phyloP scores from a whole-genome alignment of 371 early-diverging fungal species.

The Chytridiales sp. region DNA sequence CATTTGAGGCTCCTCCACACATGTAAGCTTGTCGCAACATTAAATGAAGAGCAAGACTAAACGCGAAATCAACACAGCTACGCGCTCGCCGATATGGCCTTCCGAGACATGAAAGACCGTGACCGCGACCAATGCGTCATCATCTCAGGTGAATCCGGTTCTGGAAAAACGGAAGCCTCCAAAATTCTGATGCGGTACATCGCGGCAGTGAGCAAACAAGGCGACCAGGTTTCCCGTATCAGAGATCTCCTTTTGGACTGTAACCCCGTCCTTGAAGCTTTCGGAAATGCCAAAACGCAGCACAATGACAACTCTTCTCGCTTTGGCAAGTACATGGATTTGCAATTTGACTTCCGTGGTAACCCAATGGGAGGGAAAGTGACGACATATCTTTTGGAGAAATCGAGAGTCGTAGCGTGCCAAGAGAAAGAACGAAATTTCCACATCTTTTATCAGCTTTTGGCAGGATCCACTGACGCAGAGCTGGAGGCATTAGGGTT shows the following conservation, averaged over 20 bases:
- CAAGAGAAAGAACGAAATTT: conserved; percentile 92
- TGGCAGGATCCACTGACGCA: conserved; percentile 79
- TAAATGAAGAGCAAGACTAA: not conserved
- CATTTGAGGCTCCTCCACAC: conserved; percentile 30
- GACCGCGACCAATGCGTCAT: conserved; percentile 12
- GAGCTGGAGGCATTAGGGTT: conserved; percentile 78
- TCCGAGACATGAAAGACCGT: conserved; percentile 21
- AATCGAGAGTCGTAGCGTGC: conserved; percentile 22
- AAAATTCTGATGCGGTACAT: conserved; percentile 67
- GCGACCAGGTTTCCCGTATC: conserved; percentile 71
- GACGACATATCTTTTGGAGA: conserved; percentile 87
- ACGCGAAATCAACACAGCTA: not conserved
- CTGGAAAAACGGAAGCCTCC: conserved; percentile 76
- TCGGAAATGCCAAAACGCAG: conserved; percentile 67
- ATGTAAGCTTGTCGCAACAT: conserved; percentile 16
- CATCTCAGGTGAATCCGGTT: conserved; percentile 77
- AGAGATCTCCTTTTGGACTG: conserved; percentile 70
- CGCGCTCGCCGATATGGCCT: conserved; percentile 13
- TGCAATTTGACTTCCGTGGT: conserved; percentile 84
- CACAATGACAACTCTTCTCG: conserved; percentile 73
- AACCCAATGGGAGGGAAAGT: conserved; percentile 81
- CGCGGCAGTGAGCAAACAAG: conserved; percentile 63
- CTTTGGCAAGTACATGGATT: conserved; percentile 77
- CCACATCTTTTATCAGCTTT: conserved; percentile 99
- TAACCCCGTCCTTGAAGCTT: conserved; percentile 69